Evolutionary conservation across 176 grass and related monocot genomes (phyloP), one percentile per base, ranked within the genome.

Genomic region (Alloteropsis semialata): DNA sequence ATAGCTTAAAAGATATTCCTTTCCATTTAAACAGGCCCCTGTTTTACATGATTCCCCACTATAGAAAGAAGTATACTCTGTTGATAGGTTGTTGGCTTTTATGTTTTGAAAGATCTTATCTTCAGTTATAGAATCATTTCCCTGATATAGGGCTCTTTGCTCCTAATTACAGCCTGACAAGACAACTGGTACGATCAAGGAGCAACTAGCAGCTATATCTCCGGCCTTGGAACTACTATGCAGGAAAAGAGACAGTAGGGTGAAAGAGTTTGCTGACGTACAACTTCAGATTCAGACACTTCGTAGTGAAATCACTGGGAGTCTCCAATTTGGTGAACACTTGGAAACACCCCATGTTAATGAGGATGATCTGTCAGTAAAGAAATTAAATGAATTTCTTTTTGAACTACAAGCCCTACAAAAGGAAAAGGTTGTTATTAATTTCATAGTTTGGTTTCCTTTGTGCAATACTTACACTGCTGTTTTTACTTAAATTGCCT

Each of bases 121-220:
- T 45, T 79, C 27, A 25, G 61, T 62, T 42, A 39, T n/a, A 50
- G 54, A 25, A 37, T 27, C 32, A 24, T 65, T 61, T 32, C 48
- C 0, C 54, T 69, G 51, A 62, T 75, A 75, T 50, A 74, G 39
- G 79, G 27, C 28, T 63, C 19, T 50, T 87, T 24, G 16, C 62
- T 48, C 13, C 41, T 90, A 80, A 29, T 66, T 64, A 54, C 87
- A 98, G 95, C 87, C 92, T 79, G 88, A 98, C 48, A 93, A 98
- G 70, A 90, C 95, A 76, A 85, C 78, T 86, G 95, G 92, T 44
- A 95, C 95, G 59, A 88, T 98, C 87, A 98, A 91, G 81, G 92
- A 95, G 62, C 96, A 98, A 84, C 54, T 98, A 72, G 84, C 88
- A 77, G 82, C 79, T 62, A 89, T 93, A 65, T 88, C 89, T 66